phyloP scores from a whole-genome alignment of 164 flowering plant species.

The Piper longum region DNA sequence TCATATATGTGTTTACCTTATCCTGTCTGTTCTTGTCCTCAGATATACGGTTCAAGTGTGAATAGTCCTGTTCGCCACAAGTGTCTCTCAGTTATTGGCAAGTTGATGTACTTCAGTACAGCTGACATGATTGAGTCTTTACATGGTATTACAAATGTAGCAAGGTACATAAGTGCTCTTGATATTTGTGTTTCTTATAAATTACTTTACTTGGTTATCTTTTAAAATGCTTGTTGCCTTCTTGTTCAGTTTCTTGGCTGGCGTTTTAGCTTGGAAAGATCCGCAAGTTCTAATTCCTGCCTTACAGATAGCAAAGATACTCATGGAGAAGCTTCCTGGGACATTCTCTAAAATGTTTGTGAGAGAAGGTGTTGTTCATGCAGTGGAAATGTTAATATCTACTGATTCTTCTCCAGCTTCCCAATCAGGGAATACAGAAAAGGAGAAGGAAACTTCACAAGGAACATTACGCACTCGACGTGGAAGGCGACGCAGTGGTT shows the following conservation, averaged over 20 bases:
- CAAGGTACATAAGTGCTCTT: conserved; percentile 40
- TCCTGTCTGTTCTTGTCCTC: neutral
- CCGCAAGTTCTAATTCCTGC: conserved; percentile 90
- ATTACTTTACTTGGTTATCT: too few relatives aligned
- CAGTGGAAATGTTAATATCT: conserved; percentile 62
- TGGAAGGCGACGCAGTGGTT: conserved; percentile 51
- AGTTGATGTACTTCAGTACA: conserved; percentile 87
- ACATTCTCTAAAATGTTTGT: conserved; percentile 89
- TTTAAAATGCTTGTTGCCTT: neutral
- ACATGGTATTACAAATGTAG: conserved; percentile 60
- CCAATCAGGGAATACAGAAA: conserved; percentile 39
- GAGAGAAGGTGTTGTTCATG: conserved; percentile 97
- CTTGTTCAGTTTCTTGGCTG: conserved; percentile 72
- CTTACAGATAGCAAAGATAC: conserved; percentile 89
- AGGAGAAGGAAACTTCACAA: conserved; percentile 27
- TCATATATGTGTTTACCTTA: neutral
- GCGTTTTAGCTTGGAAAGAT: conserved; percentile 96
- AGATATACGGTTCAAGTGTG: conserved; percentile 98
- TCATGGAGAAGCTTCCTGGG: conserved; percentile 93
- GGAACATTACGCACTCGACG: conserved; percentile 81
- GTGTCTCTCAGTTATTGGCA: conserved; percentile 87
- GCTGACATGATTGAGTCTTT: conserved; percentile 84
- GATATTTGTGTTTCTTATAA: neutral
- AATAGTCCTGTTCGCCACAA: conserved; percentile 95
- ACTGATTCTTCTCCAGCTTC: conserved; percentile 16